Conservation (phyloP, 2,329 filamentous ascomycete genomes). For the Beauveria australis region DNA sequence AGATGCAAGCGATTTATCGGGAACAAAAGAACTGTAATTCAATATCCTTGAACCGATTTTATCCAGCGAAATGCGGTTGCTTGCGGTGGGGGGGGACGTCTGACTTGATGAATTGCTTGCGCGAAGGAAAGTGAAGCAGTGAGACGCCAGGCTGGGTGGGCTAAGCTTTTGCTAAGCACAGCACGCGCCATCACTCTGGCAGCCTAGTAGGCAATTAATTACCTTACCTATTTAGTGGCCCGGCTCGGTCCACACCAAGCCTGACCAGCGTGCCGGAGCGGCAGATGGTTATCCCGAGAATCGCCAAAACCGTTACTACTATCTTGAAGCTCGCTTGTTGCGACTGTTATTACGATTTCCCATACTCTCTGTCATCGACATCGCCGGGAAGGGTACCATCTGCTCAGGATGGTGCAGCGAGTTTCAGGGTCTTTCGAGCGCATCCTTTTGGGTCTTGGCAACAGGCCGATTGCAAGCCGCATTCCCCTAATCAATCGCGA, state of each 20-base stretch:
- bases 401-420: conserved; percentile 2
- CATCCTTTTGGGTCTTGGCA: not conserved
- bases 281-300: conserved; percentile 11
- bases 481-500: not conserved
- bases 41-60: not conserved
- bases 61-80: not conserved
- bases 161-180: conserved; percentile 10
- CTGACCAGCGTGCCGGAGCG: not conserved
- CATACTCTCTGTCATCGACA: not conserved
- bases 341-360: not conserved
- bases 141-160: not conserved
- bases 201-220: not conserved
- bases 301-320: not conserved
- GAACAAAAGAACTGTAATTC: not conserved
- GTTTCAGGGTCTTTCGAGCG: not conserved
- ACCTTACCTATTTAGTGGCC: not conserved
- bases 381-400: not conserved
- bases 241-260: not conserved
- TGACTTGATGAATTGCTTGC: conserved; percentile 5
- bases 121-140: conserved; percentile 5
- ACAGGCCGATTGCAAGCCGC: not conserved
- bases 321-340: not conserved
- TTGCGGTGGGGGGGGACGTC: not conserved
- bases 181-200: conserved; percentile 10
- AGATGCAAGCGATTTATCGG: not conserved